Conservation (phyloP, 1,284 basidiomycete species). For the Ustilago xerochloae region DNA sequence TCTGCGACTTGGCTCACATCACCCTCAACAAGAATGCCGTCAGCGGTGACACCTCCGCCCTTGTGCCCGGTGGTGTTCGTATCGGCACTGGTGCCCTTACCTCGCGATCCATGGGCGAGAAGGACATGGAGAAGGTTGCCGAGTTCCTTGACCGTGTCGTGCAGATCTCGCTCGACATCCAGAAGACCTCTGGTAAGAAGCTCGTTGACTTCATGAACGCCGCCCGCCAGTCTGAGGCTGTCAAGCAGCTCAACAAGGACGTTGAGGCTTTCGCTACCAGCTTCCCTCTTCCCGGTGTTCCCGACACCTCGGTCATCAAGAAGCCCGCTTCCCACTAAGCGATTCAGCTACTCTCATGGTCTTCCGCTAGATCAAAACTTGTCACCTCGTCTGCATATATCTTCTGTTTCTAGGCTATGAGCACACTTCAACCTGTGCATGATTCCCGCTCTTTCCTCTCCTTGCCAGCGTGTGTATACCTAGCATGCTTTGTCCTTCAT, state of each 20-base stretch:
- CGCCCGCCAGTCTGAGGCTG: constrained; percentile 79
- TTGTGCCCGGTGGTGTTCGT: constrained; percentile 96
- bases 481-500: background rate
- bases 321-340: constrained; percentile 49
- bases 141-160: constrained; percentile 74
- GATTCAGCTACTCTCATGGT: background rate
- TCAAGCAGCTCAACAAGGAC: constrained; percentile 79
- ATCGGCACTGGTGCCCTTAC: constrained; percentile 94
- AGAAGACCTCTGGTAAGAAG: constrained; percentile 95
- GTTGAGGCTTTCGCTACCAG: constrained; percentile 82
- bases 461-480: background rate
- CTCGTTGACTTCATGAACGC: constrained; percentile 90
- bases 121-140: constrained; percentile 85
- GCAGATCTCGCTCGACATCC: constrained; percentile 69
- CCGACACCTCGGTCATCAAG: constrained; percentile 72
- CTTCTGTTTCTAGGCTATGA: constrained; percentile 19
- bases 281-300: constrained; percentile 92
- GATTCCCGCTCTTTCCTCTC: constrained; percentile 34
- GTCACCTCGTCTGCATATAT: constrained; percentile 29
- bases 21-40: constrained; percentile 86
- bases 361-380: background rate
- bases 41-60: constrained; percentile 90
- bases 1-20: constrained; percentile 95
- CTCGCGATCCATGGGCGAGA: constrained; percentile 89
- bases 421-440: constrained; percentile 54